Evolutionary conservation across 306 rosid species (phyloP), one percentile per base, ranked within the genome.

Genomic region (Trichosanthes truncata): DNA sequence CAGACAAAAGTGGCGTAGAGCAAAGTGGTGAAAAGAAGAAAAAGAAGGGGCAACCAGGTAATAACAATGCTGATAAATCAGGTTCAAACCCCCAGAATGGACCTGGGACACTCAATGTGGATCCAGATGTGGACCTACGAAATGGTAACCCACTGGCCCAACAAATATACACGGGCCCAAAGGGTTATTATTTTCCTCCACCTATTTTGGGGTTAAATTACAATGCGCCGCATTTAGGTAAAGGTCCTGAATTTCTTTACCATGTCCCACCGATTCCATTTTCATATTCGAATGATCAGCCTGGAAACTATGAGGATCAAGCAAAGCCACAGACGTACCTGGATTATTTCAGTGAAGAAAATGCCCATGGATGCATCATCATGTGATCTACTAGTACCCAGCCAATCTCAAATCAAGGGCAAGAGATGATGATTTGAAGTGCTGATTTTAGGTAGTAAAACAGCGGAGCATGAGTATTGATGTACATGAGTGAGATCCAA

Each of bases 301-400:
- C 79, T 9, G 86, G 81, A 23, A 77, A 43, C 56, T 53, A 84
- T 57, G 80, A 74, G 17, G 7, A 87, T 68, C 91, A 83, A 67
- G 80, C 87, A 11, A 14, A 74, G 61, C 85, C 87, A 26, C 77
- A 80, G 78, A 85, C 84, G 68, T 73, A 81, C 38, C 81, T 88
- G 66, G 91, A 89, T 85, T 85, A 89, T 61, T 94, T 92, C 81
- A 94, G 97, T 59, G 98, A 94, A 81, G 98, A 94, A 62, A 92
- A 94, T 83, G 89, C 88, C 5, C 86, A 89, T 82, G 98, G 91
- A 0, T 92, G 96, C 79, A 87, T 75, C 68, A 78, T 94, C 69
- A 90, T 94, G 97, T 94, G 88, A 92, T 51, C 18, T 45, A 45
- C 40, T 7, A 26, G 48, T 20, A 53, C 56, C 46, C 17, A 74